A percentile compares a stretch with the other conserved stretches of the same genome.
phyloP scores from a whole-genome alignment of 2,329 filamentous ascomycete species.

The Beauveria sp. region DNA sequence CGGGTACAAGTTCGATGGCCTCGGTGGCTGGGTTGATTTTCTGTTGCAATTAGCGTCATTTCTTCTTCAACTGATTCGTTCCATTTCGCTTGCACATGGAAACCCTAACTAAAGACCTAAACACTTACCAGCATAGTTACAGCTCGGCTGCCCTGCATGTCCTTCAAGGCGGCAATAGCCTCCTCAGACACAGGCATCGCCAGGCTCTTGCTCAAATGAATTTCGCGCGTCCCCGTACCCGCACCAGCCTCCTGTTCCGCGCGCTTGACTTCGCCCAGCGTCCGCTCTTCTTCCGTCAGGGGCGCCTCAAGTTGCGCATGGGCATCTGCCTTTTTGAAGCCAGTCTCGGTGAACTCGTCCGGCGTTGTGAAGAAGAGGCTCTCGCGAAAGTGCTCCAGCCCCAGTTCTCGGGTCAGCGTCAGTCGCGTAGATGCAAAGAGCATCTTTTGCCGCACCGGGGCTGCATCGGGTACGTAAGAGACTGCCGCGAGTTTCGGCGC shows the following conservation, averaged over 20 bases:
- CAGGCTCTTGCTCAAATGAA: conserved; percentile 50
- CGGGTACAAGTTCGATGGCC: conserved; percentile 56
- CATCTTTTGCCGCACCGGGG: conserved; percentile 80
- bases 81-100: not conserved
- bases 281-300: conserved; percentile 70
- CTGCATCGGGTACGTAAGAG: conserved; percentile 72
- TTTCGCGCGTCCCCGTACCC: conserved; percentile 54
- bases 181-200: conserved; percentile 54
- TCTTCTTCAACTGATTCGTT: too few relatives aligned
- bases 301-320: conserved; percentile 60
- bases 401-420: conserved; percentile 68
- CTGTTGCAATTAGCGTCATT: conserved; percentile 27
- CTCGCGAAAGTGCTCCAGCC: conserved; percentile 70
- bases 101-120: not conserved
- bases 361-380: conserved; percentile 64
- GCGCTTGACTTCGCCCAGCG: conserved; percentile 63
- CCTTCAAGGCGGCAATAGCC: conserved; percentile 56
- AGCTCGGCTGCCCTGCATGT: conserved; percentile 44
- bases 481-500: conserved; percentile 57
- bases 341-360: conserved; percentile 59
- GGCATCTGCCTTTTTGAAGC: conserved; percentile 65
- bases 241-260: conserved; percentile 67
- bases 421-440: conserved; percentile 72
- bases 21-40: conserved; percentile 67
- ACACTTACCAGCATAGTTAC: conserved; percentile 59